phyloP scores from a whole-genome alignment of 495 filamentous ascomycete genomes.

The Penicillium dipodomyicola region DNA sequence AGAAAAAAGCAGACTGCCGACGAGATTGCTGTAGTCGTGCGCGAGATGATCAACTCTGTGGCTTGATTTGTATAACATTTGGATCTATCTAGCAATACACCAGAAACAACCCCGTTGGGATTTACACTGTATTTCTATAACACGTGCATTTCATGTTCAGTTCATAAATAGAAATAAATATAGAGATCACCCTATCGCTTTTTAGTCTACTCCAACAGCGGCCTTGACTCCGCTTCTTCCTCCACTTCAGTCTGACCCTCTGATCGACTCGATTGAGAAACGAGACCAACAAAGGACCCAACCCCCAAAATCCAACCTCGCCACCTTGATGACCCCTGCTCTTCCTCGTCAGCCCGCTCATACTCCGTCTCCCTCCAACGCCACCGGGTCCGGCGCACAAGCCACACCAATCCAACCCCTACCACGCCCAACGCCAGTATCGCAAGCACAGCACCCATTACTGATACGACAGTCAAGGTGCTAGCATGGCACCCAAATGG shows the following conservation, averaged over 20 bases:
- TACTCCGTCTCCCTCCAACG: conserved; percentile 28
- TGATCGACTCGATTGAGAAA: neutral
- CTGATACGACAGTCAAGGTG: conserved; percentile 48
- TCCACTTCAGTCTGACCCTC: conserved; percentile 5
- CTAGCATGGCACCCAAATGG: conserved; percentile 52
- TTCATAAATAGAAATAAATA: neutral
- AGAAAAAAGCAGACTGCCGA: conserved; percentile 47
- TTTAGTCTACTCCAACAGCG: conserved; percentile 27
- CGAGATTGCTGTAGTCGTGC: conserved; percentile 26
- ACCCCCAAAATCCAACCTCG: conserved; percentile 8
- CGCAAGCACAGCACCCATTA: conserved; percentile 35
- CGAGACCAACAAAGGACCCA: conserved; percentile 12
- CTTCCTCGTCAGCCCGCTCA: conserved; percentile 5
- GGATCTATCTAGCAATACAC: neutral
- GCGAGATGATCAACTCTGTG: conserved; percentile 19
- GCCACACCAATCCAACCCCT: conserved; percentile 26
- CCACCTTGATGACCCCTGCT: conserved; percentile 11
- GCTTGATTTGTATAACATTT: neutral
- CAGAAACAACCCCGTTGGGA: neutral
- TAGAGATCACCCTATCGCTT: neutral
- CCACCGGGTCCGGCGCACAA: conserved; percentile 22
- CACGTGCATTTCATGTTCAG: neutral
- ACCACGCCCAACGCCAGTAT: conserved; percentile 34
- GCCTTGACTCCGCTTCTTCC: conserved; percentile 31
- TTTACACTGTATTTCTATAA: neutral